Base-by-base conservation (phyloP, 352 stramenopile species). In the Globisporangium cystogenes region DNA sequence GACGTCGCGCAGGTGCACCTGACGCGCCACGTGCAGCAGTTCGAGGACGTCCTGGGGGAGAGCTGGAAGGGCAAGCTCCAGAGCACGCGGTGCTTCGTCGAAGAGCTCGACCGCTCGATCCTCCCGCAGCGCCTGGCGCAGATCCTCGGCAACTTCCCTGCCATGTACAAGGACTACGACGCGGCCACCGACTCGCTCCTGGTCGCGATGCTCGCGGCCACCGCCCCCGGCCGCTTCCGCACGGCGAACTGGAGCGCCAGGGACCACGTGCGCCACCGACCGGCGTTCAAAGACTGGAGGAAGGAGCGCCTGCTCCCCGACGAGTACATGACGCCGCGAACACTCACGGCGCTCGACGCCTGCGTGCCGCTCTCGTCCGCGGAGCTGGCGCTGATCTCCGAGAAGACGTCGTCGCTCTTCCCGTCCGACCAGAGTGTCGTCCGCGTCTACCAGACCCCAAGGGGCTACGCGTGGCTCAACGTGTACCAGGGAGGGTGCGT, bases 361-460 rank as follows among this genome's bases (percentile, higher is more conserved):
- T 85, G 67, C 31, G 65, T 91, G 10, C 63, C 74, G 18, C 55
- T 91, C 23, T 88, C 77, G 4, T 57, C 72, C 18, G 65, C 60
- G 3, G 64, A 89, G 26, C 64, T 91, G 6, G 51, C 55, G 14
- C 51, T 63, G 15, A 53, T 91, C 2, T 53, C 65, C 4, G 72
- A 78, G 39, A 71, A 82, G 45, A 76, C 56, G 21, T 79, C 62
- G 31, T 62, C 72, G 37, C 66, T 86, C 39, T 90, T 76, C 48
- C 80, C 82, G 33, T 74, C 76, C 4, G 80, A 93, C 46, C 82
- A 90, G 42, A 87, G 74, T 29, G 55, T 90, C 27, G 59, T 90
- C 5, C 63, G 65, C 12, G 35, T 90, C 18, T 70, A 67, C 31
- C 70, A 85, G 33, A 82, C 66, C 0, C 62, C 71, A 3, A 60